phyloP scores from a whole-genome alignment of 768 basidiomycete genomes.

The Phylloporus sp. region DNA sequence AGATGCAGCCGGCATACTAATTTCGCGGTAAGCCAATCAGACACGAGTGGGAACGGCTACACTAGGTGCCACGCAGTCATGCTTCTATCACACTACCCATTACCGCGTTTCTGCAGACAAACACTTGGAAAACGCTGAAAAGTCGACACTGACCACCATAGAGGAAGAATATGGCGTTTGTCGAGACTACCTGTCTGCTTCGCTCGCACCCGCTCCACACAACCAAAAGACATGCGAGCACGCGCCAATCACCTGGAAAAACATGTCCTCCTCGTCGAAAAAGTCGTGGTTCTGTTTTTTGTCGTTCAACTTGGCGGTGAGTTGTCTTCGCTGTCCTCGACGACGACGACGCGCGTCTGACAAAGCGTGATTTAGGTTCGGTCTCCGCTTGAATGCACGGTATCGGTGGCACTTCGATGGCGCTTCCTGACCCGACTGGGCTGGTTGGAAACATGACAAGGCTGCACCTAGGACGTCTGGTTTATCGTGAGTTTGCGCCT shows the following conservation, averaged over 20 bases:
- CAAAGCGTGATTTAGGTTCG: not conserved
- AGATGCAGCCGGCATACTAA: constrained; percentile 1
- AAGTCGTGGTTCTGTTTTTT: not conserved
- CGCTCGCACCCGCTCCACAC: not conserved
- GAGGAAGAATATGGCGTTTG: not conserved
- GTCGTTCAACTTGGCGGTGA: not conserved
- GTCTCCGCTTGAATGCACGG: constrained; percentile 17
- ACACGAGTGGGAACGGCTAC: constrained; percentile 21
- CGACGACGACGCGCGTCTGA: constrained; percentile 9
- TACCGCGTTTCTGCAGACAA: constrained; percentile 2
- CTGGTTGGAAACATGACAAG: constrained; percentile 12
- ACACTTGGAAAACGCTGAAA: not conserved
- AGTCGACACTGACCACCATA: not conserved
- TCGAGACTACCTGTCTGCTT: not conserved
- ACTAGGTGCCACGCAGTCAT: constrained; percentile 8
- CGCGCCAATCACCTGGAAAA: not conserved
- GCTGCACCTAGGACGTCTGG: not conserved
- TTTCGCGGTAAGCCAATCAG: constrained; percentile 13
- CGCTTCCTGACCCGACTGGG: constrained; percentile 5
- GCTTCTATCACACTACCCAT: constrained; percentile 14
- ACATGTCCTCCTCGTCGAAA: not conserved
- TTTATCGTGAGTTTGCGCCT: not conserved
- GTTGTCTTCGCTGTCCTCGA: constrained; percentile 3
- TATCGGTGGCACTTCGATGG: not conserved
- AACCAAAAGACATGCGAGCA: not conserved